Conservation (phyloP, 805 yeast species). For the Nakazawaea pomicola region DNA sequence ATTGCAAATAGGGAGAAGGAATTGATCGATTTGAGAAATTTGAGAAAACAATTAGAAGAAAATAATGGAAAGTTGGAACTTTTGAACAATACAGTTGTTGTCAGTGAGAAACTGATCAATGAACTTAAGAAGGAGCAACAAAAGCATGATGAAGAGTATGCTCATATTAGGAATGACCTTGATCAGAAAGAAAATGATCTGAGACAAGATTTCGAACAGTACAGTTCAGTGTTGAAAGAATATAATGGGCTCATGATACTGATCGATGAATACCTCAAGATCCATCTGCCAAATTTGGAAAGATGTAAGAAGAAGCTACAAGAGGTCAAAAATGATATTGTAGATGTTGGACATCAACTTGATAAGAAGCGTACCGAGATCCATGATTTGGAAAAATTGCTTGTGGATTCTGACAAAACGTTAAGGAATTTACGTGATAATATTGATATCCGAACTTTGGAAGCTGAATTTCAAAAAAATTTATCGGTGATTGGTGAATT, state of each 20-base stretch:
- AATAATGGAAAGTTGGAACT: conserved; percentile 24
- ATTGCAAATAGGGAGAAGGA: conserved; percentile 51
- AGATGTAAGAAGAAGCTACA: conserved; percentile 8
- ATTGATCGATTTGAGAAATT: conserved; percentile 39
- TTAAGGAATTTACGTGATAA: conserved; percentile 64
- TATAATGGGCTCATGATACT: too few relatives aligned
- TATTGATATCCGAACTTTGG: conserved; percentile 48
- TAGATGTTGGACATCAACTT: conserved; percentile 15
- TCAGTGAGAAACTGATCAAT: conserved; percentile 17
- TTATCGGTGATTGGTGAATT: conserved; percentile 37
- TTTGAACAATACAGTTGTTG: conserved; percentile 13
- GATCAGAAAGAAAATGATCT: conserved; percentile 1
- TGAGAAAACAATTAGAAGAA: conserved; percentile 34
- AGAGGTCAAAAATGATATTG: conserved; percentile 4
- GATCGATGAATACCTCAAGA: not conserved
- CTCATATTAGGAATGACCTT: not conserved
- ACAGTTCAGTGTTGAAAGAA: not conserved
- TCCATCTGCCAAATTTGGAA: not conserved
- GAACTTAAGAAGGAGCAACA: conserved; percentile 20
- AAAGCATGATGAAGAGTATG: conserved; percentile 6
- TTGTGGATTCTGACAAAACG: conserved; percentile 54
- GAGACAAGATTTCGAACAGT: not conserved
- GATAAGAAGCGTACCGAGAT: conserved; percentile 12
- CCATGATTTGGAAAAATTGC: conserved; percentile 24
- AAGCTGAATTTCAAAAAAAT: conserved; percentile 31